Conservation (phyloP, 257 asterid species). For the Buddleja alternifolia region DNA sequence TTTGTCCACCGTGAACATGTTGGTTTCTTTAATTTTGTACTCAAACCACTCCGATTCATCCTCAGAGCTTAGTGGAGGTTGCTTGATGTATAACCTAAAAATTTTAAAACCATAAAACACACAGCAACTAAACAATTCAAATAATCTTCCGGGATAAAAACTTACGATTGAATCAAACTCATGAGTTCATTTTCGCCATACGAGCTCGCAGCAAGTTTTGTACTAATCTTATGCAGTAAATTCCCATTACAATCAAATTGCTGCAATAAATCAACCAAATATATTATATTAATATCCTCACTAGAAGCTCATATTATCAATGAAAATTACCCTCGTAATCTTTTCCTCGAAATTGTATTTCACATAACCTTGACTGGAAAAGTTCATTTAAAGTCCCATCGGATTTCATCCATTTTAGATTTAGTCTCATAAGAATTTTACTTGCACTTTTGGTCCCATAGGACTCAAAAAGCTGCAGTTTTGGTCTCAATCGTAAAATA, state of each 20-base stretch:
- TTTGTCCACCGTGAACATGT: conserved; percentile 94
- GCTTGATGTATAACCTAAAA: conserved; percentile 83
- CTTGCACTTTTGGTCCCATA: no score
- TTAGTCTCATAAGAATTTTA: no score
- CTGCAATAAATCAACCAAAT: conserved; percentile 48
- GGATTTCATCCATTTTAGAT: no score
- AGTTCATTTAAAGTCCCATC: no score
- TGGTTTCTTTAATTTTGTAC: conserved; percentile 93
- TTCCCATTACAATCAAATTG: conserved; percentile 84
- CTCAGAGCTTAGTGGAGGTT: conserved; percentile 61
- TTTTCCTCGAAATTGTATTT: no score
- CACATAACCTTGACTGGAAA: no score
- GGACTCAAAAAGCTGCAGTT: no score
- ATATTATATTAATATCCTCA: background rate
- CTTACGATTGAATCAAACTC: conserved; percentile 94
- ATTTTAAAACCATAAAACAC: background rate
- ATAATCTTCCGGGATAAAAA: conserved; percentile 14
- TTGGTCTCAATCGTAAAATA: no score
- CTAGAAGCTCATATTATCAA: background rate
- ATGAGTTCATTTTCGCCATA: conserved; percentile 92
- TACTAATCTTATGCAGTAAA: conserved; percentile 70
- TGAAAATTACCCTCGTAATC: no score
- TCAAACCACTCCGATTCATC: conserved; percentile 83
- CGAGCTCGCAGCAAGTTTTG: conserved; percentile 79
- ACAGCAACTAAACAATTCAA: background rate